phyloP scores from a whole-genome alignment of 441 rosid genomes.

The Syzygium syzygioides region DNA sequence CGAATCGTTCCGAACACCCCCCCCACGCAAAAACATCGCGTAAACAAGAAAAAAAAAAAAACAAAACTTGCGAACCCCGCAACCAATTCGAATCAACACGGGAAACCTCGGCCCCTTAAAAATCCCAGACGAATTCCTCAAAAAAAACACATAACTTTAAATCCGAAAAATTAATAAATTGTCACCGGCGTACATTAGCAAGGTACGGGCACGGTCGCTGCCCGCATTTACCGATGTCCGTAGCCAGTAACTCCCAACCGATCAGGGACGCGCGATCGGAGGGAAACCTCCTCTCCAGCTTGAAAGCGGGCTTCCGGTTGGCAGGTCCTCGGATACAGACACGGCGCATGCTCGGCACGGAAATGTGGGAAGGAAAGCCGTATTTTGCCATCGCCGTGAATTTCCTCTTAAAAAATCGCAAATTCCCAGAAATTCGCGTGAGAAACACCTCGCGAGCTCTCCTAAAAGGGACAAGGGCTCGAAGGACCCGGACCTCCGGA shows the following conservation, averaged over 20 bases:
- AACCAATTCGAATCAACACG: not conserved
- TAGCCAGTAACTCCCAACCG: too few relatives aligned
- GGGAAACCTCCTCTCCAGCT: not conserved
- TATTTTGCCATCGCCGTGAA: not conserved
- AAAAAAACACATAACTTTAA: not conserved
- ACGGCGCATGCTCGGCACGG: not conserved
- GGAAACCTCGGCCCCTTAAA: not conserved
- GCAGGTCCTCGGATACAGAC: too few relatives aligned
- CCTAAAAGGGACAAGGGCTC: too few relatives aligned
- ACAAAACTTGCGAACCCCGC: not conserved
- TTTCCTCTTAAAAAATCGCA: not conserved
- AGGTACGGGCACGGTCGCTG: accelerated
- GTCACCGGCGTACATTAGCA: too few relatives aligned
- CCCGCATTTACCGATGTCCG: not conserved
- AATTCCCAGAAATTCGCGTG: not conserved
- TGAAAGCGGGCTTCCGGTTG: accelerated
- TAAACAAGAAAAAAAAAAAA: too few relatives aligned
- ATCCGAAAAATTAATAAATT: too few relatives aligned
- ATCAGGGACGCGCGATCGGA: accelerated
- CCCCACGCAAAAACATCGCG: not conserved
- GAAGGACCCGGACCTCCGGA: not conserved
- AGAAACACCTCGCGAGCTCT: not conserved
- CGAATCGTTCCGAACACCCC: not conserved
- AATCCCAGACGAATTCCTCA: not conserved
- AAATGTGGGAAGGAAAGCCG: not conserved